Evolutionary conservation across 73 alveolate genomes (phyloP).

Genomic region (Blepharisma japonicum): DNA sequence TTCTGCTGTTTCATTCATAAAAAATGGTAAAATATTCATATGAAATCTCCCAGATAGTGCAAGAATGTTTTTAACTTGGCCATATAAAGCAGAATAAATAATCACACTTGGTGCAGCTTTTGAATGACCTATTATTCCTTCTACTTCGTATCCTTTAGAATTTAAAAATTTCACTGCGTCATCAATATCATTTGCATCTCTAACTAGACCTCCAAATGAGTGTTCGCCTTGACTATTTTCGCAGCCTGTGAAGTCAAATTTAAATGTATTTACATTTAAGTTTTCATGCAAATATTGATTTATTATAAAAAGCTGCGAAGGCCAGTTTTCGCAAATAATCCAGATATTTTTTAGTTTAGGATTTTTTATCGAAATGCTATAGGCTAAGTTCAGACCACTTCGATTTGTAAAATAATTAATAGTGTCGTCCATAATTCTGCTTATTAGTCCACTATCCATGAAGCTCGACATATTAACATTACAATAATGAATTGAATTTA

Average conservation of each 20-base stretch:
- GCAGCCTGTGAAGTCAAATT: neutral
- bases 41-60: neutral
- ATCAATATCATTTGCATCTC: neutral
- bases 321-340: no score
- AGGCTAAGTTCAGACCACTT: no score
- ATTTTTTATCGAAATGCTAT: no score
- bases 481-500: no score
- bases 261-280: neutral
- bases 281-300: neutral
- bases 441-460: no score
- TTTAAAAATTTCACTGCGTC: neutral
- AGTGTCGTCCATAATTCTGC: no score
- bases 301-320: no score
- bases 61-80: neutral
- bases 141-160: neutral
- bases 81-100: slow-evolving; percentile 4
- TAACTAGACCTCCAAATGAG: neutral
- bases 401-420: no score
- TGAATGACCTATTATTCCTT: neutral
- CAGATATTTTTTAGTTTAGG: no score
- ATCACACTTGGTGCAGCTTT: neutral
- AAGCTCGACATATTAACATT: no score
- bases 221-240: neutral
- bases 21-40: neutral
- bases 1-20: neutral